Base-by-base conservation (phyloP, 2,329 filamentous ascomycete genomes). In the Colletotrichum cordylinicola region DNA sequence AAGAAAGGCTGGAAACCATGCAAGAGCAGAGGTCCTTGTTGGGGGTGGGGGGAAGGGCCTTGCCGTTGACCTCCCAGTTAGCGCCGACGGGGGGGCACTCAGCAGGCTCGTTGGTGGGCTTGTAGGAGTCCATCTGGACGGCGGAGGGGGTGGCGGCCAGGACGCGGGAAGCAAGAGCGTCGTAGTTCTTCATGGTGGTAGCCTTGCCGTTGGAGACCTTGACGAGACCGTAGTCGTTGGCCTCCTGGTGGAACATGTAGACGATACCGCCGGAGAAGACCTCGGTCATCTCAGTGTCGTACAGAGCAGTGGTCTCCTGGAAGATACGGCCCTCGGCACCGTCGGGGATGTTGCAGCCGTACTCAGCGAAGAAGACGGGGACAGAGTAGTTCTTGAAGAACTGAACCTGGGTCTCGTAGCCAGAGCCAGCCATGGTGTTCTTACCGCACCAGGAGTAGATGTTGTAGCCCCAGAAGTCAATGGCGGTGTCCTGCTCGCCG, bases 401-500 rank as follows among this genome's bases (percentile, higher is more conserved):
- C 79, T 95, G 86, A 80, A 96, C 96, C 84, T 96, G 94, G 72
- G 92, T 90, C 78, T 93, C 89, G 87, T 96, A 99, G 70, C 95
- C 95, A 5, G 97, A 98, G 75, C 89, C 83, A 43, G 89, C 82
- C 88, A 94, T 97, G 81, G 89, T 92, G 82, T 95, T 98, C 80
- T 96, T 85, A 80, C 96, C 97, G 85, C 97, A 99, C 97, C 97
- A 99, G 69, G 96, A 98, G 91, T 99, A 99, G 88, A 98, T 98
- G 90, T 99, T 99, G 93, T 98, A 98, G 75, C 97, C 97, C 95
- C 96, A 99, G 90, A 98, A 98, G 87, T 99, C 97, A 79, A 98
- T 98, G 77, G 94, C 82, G 87, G 77, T 86, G 10, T 88, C 87
- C 39, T 88, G 83, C 77, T 91, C 85, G 76, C 96, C 95, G 83